Evolutionary conservation across 345 rosid genomes (phyloP), one percentile per base, ranked within the genome.

Genomic region (Lepidium aucheri): DNA sequence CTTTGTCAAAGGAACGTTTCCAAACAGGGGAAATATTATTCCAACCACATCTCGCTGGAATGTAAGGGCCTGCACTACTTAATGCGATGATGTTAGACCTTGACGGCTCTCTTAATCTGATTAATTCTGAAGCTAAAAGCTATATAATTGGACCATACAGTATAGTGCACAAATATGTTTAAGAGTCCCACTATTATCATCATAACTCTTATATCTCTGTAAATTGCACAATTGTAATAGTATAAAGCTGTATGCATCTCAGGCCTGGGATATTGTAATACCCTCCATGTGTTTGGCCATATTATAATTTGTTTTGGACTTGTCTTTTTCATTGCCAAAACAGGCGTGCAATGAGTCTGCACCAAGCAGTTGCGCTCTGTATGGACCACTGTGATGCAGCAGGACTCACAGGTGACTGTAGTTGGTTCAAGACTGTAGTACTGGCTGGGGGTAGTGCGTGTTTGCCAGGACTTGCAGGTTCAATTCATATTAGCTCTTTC

Each of bases 361-460:
- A 82, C 44, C 94, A 93, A 74, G 98, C 94, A 10, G 84, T 93
- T 44, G 81, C 90, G 47, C 97, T 86, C 26, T 90, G 98, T 79
- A 93, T 93, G 86, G 96, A 93, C 60, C 97, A 93, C 75, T 90
- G 97, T 69, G 81, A 85, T 68, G 77, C 77, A 43, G 88, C 94
- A 0, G 89, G 83, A 63, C 79, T 93, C 45, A 43, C 79, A 51
- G 78, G 76, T 36, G 92, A 90, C 34, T 84, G 81, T 77, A 53
- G 83, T 76, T 90, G 98, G 98, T 93, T 81, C 84, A 93, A 90
- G 81, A 89, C 96, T 18, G 82, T 93, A 64, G 87, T 90, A 68
- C 65, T 93, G 74, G 69, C 90, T 1, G 97, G 97, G 42, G 97
- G 97, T 51, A 78, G 84, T 40, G 90, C 90, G 2, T 85, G 94